Evolutionary conservation across 2,329 filamentous ascomycete genomes (phyloP).

Genomic region (Alternaria ethzedia): DNA sequence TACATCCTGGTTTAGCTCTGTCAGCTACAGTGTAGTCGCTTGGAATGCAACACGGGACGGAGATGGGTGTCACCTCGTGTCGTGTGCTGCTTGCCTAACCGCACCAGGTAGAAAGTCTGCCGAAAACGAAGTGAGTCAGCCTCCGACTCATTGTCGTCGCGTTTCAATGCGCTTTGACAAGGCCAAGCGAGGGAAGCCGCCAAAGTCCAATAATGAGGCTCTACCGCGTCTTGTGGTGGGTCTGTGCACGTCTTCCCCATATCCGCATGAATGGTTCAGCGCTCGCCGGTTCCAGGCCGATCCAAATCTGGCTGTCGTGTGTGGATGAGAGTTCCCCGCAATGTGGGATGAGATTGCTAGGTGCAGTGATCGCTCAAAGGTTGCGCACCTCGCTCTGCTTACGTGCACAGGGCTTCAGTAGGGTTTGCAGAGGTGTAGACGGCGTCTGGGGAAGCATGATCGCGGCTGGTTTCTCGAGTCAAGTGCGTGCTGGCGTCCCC

Average conservation of each 20-base stretch:
- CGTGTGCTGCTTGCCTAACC: not conserved
- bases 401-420: not conserved
- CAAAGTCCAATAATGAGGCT: slow-evolving; percentile 1
- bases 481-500: not conserved
- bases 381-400: not conserved
- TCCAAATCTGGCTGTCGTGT: not conserved
- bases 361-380: slow-evolving; percentile 2
- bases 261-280: slow-evolving; percentile 8
- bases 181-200: not conserved
- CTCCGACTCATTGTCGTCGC: not conserved
- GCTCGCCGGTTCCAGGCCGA: slow-evolving; percentile 6
- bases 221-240: not conserved
- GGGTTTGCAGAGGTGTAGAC: not conserved
- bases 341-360: slow-evolving; percentile 6
- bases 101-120: not conserved
- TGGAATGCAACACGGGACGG: not conserved
- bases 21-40: not conserved
- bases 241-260: slow-evolving; percentile 2
- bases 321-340: slow-evolving; percentile 1
- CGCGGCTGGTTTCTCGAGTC: slow-evolving; percentile 5
- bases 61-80: not conserved
- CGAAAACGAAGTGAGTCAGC: not conserved
- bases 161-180: not conserved
- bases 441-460: slow-evolving; percentile 7
- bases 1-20: not conserved